Evolutionary conservation across 2,329 filamentous ascomycete species (phyloP), one percentile per base, ranked within the genome.

Genomic region (Cercospora zeina): DNA sequence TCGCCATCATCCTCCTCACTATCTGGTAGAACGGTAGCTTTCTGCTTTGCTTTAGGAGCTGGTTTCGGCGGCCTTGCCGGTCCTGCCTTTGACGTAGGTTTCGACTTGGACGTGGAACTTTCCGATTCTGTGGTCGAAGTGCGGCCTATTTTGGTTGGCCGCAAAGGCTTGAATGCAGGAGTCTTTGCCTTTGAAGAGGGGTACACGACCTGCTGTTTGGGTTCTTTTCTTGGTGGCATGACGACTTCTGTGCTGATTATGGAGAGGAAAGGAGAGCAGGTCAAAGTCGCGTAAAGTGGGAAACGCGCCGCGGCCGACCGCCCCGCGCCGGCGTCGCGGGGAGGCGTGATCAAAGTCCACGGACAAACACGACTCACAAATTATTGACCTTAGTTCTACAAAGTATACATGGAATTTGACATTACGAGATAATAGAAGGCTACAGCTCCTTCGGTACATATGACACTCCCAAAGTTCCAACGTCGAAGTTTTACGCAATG

Each of bases 81-180:
- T 51, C 49, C 36, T 11, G 60, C 42, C 21, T 58, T 65, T 11
- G 49, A 30, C 31, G 54, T 36, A 27, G 64, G 19, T 33, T 58
- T 66, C 16, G 65, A 19, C 16, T 54, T 62, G 45, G 51, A n/a
- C 9, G n/a, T 47, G 2, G 64, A 67, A 45, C 61, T 65, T 36
- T 69, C 65, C 11, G 69, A 69, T 45, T 68, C 68, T 34, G 89
- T 73, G 80, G 91, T 59, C 77, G 84, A 34, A 9, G 65, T 64
- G 30, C 68, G 68, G 13, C 16, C 61, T 4, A 69, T 59, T 49
- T 70, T 69, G 6, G 65, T 68, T 9, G 72, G 72, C 54, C 69
- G 66, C 24, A 72, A 65, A 10, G 72, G 72, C 54, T 73, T 74
- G 70, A 72, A 74, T 0, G 72, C 68, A 6, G 72, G 70, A 31